phyloP scores from a whole-genome alignment of 768 basidiomycete genomes.

The Leccinum uliginosum region DNA sequence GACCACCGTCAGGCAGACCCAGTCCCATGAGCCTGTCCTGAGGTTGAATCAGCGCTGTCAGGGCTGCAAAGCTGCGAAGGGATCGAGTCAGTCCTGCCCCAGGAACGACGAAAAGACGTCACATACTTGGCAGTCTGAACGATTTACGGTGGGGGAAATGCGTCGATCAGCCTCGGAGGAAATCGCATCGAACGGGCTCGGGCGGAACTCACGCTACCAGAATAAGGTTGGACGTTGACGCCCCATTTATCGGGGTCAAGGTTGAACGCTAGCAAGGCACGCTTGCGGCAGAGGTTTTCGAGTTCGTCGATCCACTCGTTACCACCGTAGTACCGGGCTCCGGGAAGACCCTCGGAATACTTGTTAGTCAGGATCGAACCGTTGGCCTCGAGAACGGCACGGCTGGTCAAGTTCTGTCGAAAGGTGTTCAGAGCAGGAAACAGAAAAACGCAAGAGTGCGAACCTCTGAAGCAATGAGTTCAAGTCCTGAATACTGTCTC shows the following conservation, averaged over 20 bases:
- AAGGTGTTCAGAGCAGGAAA: background rate
- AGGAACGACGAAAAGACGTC: background rate
- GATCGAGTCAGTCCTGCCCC: slow-evolving; percentile 11
- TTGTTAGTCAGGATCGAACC: slow-evolving; percentile 99
- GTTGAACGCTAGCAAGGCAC: slow-evolving; percentile 94
- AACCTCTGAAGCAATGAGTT: slow-evolving; percentile 98
- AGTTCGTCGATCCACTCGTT: slow-evolving; percentile 98
- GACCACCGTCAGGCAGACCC: slow-evolving; percentile 95
- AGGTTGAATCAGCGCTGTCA: slow-evolving; percentile 94
- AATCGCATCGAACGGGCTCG: slow-evolving; percentile 10
- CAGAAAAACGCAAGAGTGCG: slow-evolving; percentile 9
- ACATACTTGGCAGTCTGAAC: slow-evolving; percentile 84
- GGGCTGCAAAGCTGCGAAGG: slow-evolving; percentile 78
- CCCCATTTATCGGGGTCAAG: slow-evolving; percentile 93
- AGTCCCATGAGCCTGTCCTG: slow-evolving; percentile 99
- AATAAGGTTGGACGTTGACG: slow-evolving; percentile 99
- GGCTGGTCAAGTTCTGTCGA: slow-evolving; percentile 87
- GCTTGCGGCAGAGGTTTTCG: slow-evolving; percentile 90
- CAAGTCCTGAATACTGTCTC: slow-evolving; percentile 95
- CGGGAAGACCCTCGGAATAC: slow-evolving; percentile 99
- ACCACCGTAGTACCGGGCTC: slow-evolving; percentile 93
- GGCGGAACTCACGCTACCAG: slow-evolving; percentile 70
- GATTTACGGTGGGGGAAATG: background rate
- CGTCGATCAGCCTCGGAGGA: slow-evolving; percentile 10
- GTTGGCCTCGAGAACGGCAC: slow-evolving; percentile 96